Conservation (phyloP, 2,329 filamentous ascomycete species). For the Epichloe bromicola region DNA sequence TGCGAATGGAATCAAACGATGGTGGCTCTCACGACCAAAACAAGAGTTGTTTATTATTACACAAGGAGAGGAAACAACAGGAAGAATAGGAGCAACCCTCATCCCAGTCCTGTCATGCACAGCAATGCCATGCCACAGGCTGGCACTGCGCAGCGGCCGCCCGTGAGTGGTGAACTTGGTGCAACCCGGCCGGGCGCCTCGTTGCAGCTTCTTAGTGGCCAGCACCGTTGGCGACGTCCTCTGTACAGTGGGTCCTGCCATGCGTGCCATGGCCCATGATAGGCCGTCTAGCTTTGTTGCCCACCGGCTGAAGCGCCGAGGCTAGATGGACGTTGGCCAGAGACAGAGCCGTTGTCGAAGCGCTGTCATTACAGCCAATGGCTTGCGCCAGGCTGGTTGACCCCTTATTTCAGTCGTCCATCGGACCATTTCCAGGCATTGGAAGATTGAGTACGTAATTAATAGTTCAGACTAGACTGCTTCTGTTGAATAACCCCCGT, state of each 20-base stretch:
- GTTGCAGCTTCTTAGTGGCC: constrained; percentile 1
- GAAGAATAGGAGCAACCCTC: not conserved
- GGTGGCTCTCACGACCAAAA: not conserved
- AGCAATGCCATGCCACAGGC: no score
- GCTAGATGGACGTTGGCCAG: not conserved
- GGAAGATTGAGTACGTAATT: no score
- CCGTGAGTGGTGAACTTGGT: no score
- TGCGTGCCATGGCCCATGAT: not conserved
- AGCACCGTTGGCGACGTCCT: not conserved
- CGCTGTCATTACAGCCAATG: not conserved
- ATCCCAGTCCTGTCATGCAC: no score
- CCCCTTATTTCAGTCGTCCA: no score
- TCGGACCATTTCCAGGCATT: no score
- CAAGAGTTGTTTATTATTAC: not conserved
- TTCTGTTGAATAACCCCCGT: no score
- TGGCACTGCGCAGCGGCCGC: no score
- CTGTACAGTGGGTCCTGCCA: not conserved
- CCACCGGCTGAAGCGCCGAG: not conserved
- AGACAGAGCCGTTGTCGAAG: not conserved
- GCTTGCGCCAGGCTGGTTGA: no score
- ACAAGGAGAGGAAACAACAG: not conserved
- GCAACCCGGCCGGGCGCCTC: not conserved
- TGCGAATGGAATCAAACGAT: not conserved
- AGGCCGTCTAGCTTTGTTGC: not conserved
- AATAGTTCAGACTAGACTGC: no score